Evolutionary conservation across 345 rosid genomes (phyloP).

Genomic region (Brassica juncea): DNA sequence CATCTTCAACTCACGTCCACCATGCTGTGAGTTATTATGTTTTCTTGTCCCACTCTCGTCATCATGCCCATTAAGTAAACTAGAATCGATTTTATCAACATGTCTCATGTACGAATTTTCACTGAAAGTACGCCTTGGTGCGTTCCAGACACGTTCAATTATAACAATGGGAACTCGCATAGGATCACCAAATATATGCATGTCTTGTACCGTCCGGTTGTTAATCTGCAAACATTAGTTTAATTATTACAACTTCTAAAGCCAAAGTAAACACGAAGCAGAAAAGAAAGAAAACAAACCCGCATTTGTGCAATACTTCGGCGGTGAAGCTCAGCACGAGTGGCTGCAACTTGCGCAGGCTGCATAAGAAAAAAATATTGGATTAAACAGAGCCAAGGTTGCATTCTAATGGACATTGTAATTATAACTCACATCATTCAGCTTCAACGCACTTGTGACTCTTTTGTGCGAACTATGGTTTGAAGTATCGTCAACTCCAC

Average conservation of each 20-base stretch:
- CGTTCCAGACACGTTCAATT: constrained; percentile 84
- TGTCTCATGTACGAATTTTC: constrained; percentile 73
- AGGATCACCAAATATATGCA: constrained; percentile 91
- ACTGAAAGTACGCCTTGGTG: constrained; percentile 79
- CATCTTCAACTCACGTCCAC: constrained; percentile 68
- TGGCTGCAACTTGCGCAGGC: constrained; percentile 87
- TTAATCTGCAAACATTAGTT: constrained; percentile 63
- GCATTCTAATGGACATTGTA: constrained; percentile 6
- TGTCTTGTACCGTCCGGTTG: constrained; percentile 80
- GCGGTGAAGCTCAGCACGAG: constrained; percentile 94
- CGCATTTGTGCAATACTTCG: constrained; percentile 97
- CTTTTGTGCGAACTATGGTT: constrained; percentile 58
- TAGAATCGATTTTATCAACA: constrained; percentile 57
- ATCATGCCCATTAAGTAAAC: constrained; percentile 37
- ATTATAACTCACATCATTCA: constrained; percentile 59
- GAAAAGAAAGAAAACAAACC: constrained; percentile 48
- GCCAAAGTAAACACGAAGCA: constrained; percentile 1
- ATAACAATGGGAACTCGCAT: constrained; percentile 77
- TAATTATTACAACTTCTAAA: background rate
- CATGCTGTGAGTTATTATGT: constrained; percentile 39
- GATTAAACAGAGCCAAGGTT: constrained; percentile 27
- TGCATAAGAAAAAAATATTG: constrained; percentile 39
- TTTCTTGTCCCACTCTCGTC: constrained; percentile 45
- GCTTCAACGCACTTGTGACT: constrained; percentile 66
- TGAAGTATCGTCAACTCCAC: constrained; percentile 66